Evolutionary conservation across 164 flowering plant genomes (phyloP).

Genomic region (Chimonanthus praecox): DNA sequence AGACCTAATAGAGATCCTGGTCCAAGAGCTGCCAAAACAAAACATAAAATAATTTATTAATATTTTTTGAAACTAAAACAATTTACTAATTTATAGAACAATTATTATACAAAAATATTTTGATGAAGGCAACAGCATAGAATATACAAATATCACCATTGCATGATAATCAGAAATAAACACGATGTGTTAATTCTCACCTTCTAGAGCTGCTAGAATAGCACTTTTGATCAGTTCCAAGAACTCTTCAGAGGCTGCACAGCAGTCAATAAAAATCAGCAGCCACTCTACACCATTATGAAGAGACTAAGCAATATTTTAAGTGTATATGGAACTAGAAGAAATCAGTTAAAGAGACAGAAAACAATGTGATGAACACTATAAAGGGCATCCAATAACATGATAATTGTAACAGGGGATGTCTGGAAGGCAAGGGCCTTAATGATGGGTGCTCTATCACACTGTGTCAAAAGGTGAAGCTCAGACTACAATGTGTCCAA

Average conservation of each 20-base stretch:
- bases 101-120: too few species aligned
- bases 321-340: too few species aligned
- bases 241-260: slow-evolving; percentile 97
- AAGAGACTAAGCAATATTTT: too few species aligned
- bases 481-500: too few species aligned
- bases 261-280: slow-evolving; percentile 10
- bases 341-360: too few species aligned
- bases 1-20: slow-evolving; percentile 95
- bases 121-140: not conserved
- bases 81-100: not conserved
- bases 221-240: slow-evolving; percentile 96
- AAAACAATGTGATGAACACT: too few species aligned
- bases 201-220: slow-evolving; percentile 91
- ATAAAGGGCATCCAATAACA: not conserved
- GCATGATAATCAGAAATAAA: not conserved
- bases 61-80: not conserved
- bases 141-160: not conserved
- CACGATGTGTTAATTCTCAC: slow-evolving; percentile 25
- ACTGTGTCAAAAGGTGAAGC: too few species aligned
- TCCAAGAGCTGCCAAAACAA: slow-evolving; percentile 55
- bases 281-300: not conserved
- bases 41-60: not conserved
- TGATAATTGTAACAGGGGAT: not conserved
- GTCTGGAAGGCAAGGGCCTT: too few species aligned
- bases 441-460: too few species aligned